A percentile compares a stretch with the other conserved stretches of the same genome.
Conservation (phyloP, 2,329 filamentous ascomycete species). For the Chrysoporthe cubensis region DNA sequence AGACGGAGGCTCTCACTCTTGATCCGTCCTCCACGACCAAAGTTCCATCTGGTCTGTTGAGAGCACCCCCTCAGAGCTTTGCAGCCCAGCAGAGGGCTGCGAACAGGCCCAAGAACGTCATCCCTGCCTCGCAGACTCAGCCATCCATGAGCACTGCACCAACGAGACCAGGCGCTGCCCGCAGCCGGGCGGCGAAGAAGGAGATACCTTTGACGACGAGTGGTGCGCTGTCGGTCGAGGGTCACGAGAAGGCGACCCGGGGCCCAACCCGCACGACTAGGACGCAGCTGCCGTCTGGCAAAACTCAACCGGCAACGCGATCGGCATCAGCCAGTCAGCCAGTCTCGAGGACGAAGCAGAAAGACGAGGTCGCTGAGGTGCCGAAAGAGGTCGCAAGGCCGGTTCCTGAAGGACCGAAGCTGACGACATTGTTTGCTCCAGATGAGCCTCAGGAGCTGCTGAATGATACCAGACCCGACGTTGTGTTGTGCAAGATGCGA, state of each 20-base stretch:
- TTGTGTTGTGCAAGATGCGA: constrained; percentile 59
- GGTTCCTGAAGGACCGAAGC: not conserved
- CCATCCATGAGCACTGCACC: constrained; percentile 39
- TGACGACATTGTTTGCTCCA: constrained; percentile 55
- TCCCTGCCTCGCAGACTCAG: constrained; percentile 37
- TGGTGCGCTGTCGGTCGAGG: constrained; percentile 28
- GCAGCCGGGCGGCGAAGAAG: constrained; percentile 33
- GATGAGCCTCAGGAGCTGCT: constrained; percentile 55
- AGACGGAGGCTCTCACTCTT: constrained; percentile 41
- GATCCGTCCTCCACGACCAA: constrained; percentile 12
- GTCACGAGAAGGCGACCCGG: constrained; percentile 33
- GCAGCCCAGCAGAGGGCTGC: constrained; percentile 68
- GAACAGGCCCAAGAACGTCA: constrained; percentile 46
- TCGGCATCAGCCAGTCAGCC: constrained; percentile 15
- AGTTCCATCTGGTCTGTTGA: constrained; percentile 49
- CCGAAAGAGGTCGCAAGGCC: not conserved
- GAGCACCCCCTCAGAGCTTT: constrained; percentile 65
- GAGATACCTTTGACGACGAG: constrained; percentile 31
- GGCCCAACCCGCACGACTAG: constrained; percentile 30
- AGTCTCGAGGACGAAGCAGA: constrained; percentile 20
- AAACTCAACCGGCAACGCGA: constrained; percentile 20
- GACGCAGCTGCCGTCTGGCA: constrained; percentile 29
- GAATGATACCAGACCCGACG: constrained; percentile 59
- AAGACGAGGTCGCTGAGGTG: constrained; percentile 5
- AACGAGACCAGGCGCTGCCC: constrained; percentile 33